Evolutionary conservation across 306 rosid genomes (phyloP), one percentile per base, ranked within the genome.

Genomic region (Herpetospermum pedunculosum): DNA sequence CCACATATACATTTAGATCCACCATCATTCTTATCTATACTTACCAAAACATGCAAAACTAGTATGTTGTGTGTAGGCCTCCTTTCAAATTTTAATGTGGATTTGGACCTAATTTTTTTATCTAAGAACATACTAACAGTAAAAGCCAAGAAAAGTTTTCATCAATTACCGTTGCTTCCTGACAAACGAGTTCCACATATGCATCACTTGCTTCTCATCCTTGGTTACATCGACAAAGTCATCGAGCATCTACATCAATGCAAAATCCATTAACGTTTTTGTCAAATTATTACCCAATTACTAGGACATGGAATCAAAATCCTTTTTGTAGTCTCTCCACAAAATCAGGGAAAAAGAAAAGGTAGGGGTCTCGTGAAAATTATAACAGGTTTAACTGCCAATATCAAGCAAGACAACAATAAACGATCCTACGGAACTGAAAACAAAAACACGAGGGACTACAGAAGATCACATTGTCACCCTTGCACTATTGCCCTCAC

Each of bases 131-230:
- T 6, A 13, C 49, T 25, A 28, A 25, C 49, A 25, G 30, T 68
- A 29, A 5, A 44, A 58, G 46, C 70, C 34, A 76, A 77, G 68
- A 47, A 28, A 50, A 72, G 72, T 75, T 29, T 71, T 55, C 46
- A 29, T 40, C 32, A 18, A 28, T 75, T 84, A 82, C 99, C 85
- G 81, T 80, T 94, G 97, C 85, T 80, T 89, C 81, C 89, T 80
- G 58, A 82, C 78, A 35, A 94, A 94, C 18, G 87, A 76, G 77
- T 84, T 88, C 97, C 99, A 94, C 92, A 91, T 85, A 44, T 77
- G 79, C 87, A 88, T 74, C 82, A 94, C 81, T 68, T 76, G 79
- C 88, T 89, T 91, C 87, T 84, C 87, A 37, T 81, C 82, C 59
- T 80, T 75, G 12, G 88, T 74, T 47, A 83, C 82, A 53, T 82